Percentiles rank a stretch among this genome's conserved stretches.
These are phyloP conservation scores for Diaporthe caulivora DNA, from an alignment of 2,329 filamentous ascomycete species.

Conservation along the genomic window DNA sequence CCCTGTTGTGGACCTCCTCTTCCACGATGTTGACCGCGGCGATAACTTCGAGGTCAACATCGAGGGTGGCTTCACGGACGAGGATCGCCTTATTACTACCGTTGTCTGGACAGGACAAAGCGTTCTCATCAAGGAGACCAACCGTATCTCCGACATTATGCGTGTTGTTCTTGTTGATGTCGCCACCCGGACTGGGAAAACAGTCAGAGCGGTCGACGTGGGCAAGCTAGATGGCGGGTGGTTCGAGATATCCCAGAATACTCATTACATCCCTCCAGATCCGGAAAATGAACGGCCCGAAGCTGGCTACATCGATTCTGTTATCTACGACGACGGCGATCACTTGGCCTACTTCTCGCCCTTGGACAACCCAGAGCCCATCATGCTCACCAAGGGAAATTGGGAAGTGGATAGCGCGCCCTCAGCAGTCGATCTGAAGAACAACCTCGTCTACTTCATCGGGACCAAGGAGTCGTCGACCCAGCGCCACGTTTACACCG, in stretches of 20 bases:
- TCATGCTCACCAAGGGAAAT: constrained; percentile 86
- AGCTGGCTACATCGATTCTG: constrained; percentile 93
- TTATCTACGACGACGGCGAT: constrained; percentile 88
- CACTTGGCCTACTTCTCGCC: constrained; percentile 95
- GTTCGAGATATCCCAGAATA: constrained; percentile 94
- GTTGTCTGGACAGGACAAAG: constrained; percentile 90
- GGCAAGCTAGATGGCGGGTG: constrained; percentile 92
- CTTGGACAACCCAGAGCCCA: constrained; percentile 82
- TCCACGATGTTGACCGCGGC: constrained; percentile 84
- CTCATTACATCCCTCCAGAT: constrained; percentile 88
- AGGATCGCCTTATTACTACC: constrained; percentile 91
- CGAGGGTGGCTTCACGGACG: constrained; percentile 80
- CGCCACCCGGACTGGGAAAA: constrained; percentile 76
- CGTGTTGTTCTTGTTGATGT: constrained; percentile 90
- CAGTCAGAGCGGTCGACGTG: constrained; percentile 84
- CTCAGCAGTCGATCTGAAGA: constrained; percentile 84
- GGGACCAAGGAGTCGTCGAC: constrained; percentile 89
- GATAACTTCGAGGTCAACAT: constrained; percentile 86
- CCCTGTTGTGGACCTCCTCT: constrained; percentile 86
- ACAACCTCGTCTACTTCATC: constrained; percentile 92
- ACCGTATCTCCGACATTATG: constrained; percentile 92
- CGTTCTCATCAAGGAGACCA: constrained; percentile 90
- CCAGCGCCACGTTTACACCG: constrained; percentile 91
- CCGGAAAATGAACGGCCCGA: constrained; percentile 78
- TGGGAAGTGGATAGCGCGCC: constrained; percentile 95